Evolutionary conservation across 2,329 filamentous ascomycete species (phyloP).

Genomic region (Penicillium sp.): DNA sequence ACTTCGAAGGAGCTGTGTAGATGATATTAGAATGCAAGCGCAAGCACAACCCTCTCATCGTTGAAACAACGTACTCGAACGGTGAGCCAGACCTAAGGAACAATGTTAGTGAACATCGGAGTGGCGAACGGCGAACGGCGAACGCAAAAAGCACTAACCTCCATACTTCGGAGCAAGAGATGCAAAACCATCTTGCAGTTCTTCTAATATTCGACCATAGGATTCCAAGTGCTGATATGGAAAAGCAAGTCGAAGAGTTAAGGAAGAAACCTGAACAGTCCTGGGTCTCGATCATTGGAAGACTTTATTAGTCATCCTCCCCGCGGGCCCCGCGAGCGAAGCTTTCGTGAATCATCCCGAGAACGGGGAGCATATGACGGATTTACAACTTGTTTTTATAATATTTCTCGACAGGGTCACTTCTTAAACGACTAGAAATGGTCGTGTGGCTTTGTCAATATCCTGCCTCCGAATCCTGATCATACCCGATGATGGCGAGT

Average conservation of each 20-base stretch:
- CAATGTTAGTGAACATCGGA: conserved; percentile 14
- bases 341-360: conserved; percentile 1
- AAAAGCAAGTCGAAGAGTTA: neutral
- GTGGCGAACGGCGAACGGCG: neutral
- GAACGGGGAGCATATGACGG: neutral
- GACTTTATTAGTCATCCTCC: conserved; percentile 3
- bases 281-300: neutral
- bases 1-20: conserved; percentile 42
- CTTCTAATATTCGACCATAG: neutral
- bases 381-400: neutral
- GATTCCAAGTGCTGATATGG: neutral
- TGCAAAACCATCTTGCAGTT: conserved; percentile 27
- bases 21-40: conserved; percentile 9
- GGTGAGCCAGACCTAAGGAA: conserved; percentile 37
- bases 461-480: conserved; percentile 11
- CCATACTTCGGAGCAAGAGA: conserved; percentile 33
- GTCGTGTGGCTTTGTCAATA: conserved; percentile 7
- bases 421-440: conserved; percentile 10
- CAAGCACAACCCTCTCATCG: neutral
- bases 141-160: conserved; percentile 28
- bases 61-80: conserved; percentile 32
- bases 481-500: conserved; percentile 23
- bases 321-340: neutral
- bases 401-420: neutral
- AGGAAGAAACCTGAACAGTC: neutral